phyloP scores from a whole-genome alignment of 352 stramenopile species.

The Bremia lactucae region DNA sequence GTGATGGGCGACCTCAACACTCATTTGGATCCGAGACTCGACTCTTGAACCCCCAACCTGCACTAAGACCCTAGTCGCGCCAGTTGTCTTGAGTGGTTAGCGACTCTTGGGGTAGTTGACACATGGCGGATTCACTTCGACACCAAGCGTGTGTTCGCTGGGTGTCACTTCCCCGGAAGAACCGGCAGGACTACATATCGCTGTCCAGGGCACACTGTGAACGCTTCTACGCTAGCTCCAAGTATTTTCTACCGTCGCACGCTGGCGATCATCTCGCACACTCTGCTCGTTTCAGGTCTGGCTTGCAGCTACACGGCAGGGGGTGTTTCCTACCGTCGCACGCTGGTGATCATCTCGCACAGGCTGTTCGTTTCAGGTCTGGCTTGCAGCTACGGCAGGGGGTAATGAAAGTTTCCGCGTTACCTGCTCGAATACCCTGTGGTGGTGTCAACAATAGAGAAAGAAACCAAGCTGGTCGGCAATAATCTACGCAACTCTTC shows the following conservation, averaged over 20 bases:
- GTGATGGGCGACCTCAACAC: not conserved
- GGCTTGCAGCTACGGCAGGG: not conserved
- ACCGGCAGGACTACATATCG: not conserved
- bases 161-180: not conserved
- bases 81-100: not conserved
- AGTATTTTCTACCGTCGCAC: not conserved
- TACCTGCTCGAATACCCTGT: too few relatives aligned
- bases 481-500: too few relatives aligned
- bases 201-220: not conserved
- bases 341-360: not conserved
- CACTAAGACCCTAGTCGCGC: not conserved
- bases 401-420: too few relatives aligned
- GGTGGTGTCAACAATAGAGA: too few relatives aligned
- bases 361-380: not conserved
- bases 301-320: not conserved
- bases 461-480: too few relatives aligned
- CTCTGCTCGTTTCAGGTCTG: not conserved
- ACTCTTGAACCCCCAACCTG: not conserved
- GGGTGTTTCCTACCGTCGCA: not conserved
- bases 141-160: not conserved
- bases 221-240: not conserved
- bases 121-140: not conserved
- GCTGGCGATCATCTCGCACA: not conserved
- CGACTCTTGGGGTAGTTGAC: not conserved
- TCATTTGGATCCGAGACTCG: not conserved